These are phyloP conservation scores for Neonectria ditissima DNA, from an alignment of 2,329 filamentous ascomycete species.

Conservation along the genomic window DNA sequence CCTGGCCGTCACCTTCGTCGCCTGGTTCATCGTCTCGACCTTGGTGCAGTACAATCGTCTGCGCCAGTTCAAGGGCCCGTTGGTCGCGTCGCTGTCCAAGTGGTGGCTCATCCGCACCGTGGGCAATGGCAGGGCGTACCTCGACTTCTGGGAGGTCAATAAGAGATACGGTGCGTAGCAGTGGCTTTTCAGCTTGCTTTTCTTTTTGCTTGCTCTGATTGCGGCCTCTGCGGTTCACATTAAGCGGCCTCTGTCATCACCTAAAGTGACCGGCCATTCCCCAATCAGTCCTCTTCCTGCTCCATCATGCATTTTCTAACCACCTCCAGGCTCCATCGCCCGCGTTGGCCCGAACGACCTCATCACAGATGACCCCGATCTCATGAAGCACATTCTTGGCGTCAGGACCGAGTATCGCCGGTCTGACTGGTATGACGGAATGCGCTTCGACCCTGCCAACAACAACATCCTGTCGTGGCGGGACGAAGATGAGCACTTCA, in stretches of 20 bases:
- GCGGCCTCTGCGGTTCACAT: background rate
- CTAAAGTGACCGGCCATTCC: background rate
- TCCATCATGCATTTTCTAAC: background rate
- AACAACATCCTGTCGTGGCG: conserved; percentile 64
- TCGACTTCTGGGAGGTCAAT: conserved; percentile 52
- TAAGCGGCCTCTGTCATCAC: background rate
- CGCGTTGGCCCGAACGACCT: conserved; percentile 57
- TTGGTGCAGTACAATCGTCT: conserved; percentile 51
- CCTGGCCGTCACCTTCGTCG: conserved; percentile 12
- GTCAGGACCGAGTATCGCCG: conserved; percentile 51
- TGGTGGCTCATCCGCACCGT: conserved; percentile 53
- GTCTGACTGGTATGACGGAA: conserved; percentile 59
- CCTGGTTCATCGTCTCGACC: conserved; percentile 35
- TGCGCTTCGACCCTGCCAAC: conserved; percentile 63
- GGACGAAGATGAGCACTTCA: conserved; percentile 58
- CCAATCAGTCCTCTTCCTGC: background rate
- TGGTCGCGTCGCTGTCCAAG: conserved; percentile 53
- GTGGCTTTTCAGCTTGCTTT: background rate
- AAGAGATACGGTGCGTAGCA: conserved; percentile 50
- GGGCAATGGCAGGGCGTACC: conserved; percentile 48
- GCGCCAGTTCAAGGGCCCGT: conserved; percentile 55
- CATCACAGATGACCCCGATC: conserved; percentile 53
- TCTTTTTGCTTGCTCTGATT: conserved; percentile 1
- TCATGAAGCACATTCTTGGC: conserved; percentile 50
- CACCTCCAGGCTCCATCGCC: conserved; percentile 48